A percentile compares a stretch with the other conserved stretches of the same genome.
phyloP scores from a whole-genome alignment of 2,329 filamentous ascomycete genomes.

The Sclerotinia subarctica region DNA sequence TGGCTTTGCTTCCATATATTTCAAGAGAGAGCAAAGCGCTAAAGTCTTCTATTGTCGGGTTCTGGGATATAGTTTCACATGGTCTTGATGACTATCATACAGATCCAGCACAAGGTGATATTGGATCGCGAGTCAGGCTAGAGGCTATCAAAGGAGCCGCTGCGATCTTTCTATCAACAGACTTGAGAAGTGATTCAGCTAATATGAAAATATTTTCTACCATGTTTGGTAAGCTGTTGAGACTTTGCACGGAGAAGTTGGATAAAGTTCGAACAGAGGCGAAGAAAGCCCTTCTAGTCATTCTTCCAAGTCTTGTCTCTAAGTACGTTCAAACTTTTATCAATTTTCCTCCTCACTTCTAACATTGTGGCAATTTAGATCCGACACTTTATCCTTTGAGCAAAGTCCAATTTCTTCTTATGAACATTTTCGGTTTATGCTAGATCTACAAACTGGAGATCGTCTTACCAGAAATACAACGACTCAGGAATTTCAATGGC shows the following conservation, averaged over 20 bases:
- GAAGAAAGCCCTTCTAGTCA: slow-evolving; percentile 49
- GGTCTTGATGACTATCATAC: slow-evolving; percentile 88
- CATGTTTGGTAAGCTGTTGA: slow-evolving; percentile 43
- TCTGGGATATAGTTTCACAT: slow-evolving; percentile 43
- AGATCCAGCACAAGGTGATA: slow-evolving; percentile 76
- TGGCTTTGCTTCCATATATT: slow-evolving; percentile 55
- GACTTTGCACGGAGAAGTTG: slow-evolving; percentile 82
- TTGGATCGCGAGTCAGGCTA: slow-evolving; percentile 81
- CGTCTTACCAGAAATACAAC: slow-evolving; percentile 23
- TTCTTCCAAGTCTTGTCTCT: slow-evolving; percentile 34
- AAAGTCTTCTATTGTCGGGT: slow-evolving; percentile 19
- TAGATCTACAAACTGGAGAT: slow-evolving; percentile 24
- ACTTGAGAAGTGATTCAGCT: slow-evolving; percentile 22
- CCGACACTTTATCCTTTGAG: background rate
- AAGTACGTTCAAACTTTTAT: background rate
- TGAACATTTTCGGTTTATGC: slow-evolving; percentile 29
- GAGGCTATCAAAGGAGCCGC: slow-evolving; percentile 71
- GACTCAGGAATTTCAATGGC: slow-evolving; percentile 12
- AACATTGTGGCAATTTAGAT: background rate
- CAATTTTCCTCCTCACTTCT: background rate
- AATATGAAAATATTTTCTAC: slow-evolving; percentile 20
- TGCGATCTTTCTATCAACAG: slow-evolving; percentile 41
- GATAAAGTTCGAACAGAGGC: slow-evolving; percentile 76
- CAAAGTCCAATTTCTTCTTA: slow-evolving; percentile 20
- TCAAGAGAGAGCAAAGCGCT: slow-evolving; percentile 43